Evolutionary conservation across 228 moss, liverwort and hornwort species (phyloP).

Genomic region (Sphagnum magellanicum): DNA sequence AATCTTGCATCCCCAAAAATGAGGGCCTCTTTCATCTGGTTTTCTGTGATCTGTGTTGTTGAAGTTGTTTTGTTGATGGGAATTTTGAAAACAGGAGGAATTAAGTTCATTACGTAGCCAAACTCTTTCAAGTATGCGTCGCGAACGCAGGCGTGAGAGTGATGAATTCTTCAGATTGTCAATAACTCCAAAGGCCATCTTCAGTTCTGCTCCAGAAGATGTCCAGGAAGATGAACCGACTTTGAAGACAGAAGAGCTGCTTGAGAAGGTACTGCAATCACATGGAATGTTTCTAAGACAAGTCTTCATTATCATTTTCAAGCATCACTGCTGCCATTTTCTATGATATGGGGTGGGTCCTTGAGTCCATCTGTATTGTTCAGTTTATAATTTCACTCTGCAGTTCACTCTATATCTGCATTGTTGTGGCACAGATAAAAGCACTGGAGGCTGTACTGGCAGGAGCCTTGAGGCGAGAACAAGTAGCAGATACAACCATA

Average conservation of each 20-base stretch:
- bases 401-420: background rate
- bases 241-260: conserved; percentile 11
- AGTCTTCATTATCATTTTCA: background rate
- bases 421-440: conserved; percentile 28
- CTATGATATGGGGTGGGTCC: too few species aligned
- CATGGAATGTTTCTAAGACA: background rate
- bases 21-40: too few species aligned
- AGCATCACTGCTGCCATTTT: background rate
- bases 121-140: conserved; percentile 41
- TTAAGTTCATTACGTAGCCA: conserved; percentile 77
- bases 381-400: background rate
- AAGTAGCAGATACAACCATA: conserved; percentile 35
- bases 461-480: conserved; percentile 83
- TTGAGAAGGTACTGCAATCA: too few species aligned
- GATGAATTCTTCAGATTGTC: too few species aligned
- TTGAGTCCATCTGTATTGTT: too few species aligned
- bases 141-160: too few species aligned
- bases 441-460: conserved; percentile 71
- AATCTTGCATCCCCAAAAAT: too few species aligned
- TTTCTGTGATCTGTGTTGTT: too few species aligned
- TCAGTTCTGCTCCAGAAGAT: conserved; percentile 13
- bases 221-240: conserved; percentile 13
- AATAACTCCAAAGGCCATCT: conserved; percentile 10
- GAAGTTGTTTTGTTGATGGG: too few species aligned
- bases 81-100: conserved; percentile 42